Evolutionary conservation across 75 land plant species (phyloP).

Genomic region (Sequoia sempervirens): DNA sequence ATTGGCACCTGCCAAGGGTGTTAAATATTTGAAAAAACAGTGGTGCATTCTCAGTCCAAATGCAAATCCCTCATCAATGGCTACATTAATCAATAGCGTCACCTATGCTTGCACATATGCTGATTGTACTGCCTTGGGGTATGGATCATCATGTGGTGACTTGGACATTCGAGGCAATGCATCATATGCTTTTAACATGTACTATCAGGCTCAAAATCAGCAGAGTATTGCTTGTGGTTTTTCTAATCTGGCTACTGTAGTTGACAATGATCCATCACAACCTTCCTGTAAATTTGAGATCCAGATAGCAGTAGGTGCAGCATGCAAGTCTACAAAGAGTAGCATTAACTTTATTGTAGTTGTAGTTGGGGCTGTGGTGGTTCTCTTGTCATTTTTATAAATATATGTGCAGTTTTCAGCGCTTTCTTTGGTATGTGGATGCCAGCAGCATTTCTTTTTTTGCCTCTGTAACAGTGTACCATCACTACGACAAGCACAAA

Average conservation of each 20-base stretch:
- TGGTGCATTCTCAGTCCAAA: conserved; percentile 50
- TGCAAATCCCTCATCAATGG: conserved; percentile 19
- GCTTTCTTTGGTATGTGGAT: not conserved
- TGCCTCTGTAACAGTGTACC: not conserved
- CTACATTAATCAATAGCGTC: conserved; percentile 27
- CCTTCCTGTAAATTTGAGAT: conserved; percentile 40
- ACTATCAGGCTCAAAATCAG: conserved; percentile 64
- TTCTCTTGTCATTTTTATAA: not conserved
- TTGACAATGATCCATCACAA: conserved; percentile 38
- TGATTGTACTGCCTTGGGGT: conserved; percentile 57
- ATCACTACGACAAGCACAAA: not conserved
- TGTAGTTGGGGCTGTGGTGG: not conserved
- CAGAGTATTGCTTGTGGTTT: conserved; percentile 36
- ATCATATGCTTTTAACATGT: conserved; percentile 74
- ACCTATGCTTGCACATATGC: conserved; percentile 52
- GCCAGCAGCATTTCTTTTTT: conserved; percentile 5
- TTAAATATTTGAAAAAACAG: conserved; percentile 37
- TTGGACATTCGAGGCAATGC: conserved; percentile 39
- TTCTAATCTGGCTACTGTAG: conserved; percentile 21
- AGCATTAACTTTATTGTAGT: not conserved
- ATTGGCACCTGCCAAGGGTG: conserved; percentile 29
- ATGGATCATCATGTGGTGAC: conserved; percentile 45
- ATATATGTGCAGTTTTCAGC: not conserved
- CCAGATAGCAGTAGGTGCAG: conserved; percentile 24
- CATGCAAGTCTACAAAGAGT: not conserved